phyloP scores from a whole-genome alignment of 2,329 filamentous ascomycete genomes.

The Capronia coronata region DNA sequence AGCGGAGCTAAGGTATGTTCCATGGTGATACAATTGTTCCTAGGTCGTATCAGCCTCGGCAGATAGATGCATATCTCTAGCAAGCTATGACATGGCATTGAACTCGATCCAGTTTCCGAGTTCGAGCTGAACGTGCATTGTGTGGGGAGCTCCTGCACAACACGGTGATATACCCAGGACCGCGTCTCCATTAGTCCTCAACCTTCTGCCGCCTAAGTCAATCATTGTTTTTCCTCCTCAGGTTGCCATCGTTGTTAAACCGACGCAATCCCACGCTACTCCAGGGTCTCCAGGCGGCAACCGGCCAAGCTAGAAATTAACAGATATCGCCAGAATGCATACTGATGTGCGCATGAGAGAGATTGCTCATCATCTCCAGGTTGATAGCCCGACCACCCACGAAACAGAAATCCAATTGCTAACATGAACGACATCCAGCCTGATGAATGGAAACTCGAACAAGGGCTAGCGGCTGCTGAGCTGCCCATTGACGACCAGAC shows the following conservation, averaged over 20 bases:
- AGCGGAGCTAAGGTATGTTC: no score
- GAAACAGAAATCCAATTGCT: constrained; percentile 1
- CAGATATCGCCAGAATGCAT: constrained; percentile 15
- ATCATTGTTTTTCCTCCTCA: no score
- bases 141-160: no score
- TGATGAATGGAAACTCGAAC: constrained; percentile 52
- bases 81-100: background rate
- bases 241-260: no score
- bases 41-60: background rate
- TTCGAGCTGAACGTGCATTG: no score
- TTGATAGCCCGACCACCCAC: background rate
- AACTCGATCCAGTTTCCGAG: no score
- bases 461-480: constrained; percentile 44
- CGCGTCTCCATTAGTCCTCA: no score
- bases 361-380: constrained; percentile 15
- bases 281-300: background rate
- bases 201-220: no score
- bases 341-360: constrained; percentile 16
- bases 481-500: constrained; percentile 46
- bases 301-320: no score
- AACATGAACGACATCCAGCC: constrained; percentile 17
- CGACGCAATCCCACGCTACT: no score
- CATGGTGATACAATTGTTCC: no score
- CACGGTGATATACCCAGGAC: no score
- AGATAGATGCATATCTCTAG: background rate